These are phyloP conservation scores for Xylariaceae sp. DNA, from an alignment of 2,329 filamentous ascomycete species.

Conservation along the genomic window DNA sequence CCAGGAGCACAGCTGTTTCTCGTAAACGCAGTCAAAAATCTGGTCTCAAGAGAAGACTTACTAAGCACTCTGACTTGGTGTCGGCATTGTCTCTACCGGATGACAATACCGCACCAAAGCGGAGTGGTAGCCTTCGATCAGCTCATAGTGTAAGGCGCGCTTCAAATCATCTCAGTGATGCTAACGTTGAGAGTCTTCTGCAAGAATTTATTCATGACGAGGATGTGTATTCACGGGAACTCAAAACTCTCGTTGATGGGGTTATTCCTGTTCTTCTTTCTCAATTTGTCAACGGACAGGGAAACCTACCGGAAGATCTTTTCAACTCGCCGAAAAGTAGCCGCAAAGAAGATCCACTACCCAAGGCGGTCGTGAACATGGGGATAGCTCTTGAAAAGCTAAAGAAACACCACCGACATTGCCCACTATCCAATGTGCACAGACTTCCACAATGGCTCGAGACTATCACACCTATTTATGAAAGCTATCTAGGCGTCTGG, in stretches of 20 bases:
- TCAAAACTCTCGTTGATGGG: constrained; percentile 89
- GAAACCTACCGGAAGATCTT: constrained; percentile 60
- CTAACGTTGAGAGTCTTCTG: constrained; percentile 72
- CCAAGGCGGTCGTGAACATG: constrained; percentile 90
- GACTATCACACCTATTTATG: constrained; percentile 72
- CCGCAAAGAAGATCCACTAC: constrained; percentile 58
- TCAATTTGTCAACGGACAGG: constrained; percentile 71
- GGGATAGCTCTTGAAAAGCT: constrained; percentile 83
- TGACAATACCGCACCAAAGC: constrained; percentile 50
- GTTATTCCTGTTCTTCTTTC: constrained; percentile 89
- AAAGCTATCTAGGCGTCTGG: constrained; percentile 84
- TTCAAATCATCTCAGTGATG: constrained; percentile 61
- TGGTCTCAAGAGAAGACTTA: constrained; percentile 69
- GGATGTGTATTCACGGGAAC: constrained; percentile 79
- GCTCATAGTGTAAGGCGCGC: constrained; percentile 74
- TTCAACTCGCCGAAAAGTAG: constrained; percentile 56
- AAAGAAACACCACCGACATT: constrained; percentile 72
- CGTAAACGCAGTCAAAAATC: constrained; percentile 46
- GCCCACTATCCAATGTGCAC: constrained; percentile 69
- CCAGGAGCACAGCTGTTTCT: constrained; percentile 43
- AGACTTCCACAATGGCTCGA: constrained; percentile 78
- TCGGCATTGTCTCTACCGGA: constrained; percentile 80
- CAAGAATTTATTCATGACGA: constrained; percentile 80
- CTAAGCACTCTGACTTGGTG: constrained; percentile 89
- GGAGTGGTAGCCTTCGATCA: constrained; percentile 68